Conservation (phyloP, 2,329 filamentous ascomycete species). For the Zasmidium angulare region DNA sequence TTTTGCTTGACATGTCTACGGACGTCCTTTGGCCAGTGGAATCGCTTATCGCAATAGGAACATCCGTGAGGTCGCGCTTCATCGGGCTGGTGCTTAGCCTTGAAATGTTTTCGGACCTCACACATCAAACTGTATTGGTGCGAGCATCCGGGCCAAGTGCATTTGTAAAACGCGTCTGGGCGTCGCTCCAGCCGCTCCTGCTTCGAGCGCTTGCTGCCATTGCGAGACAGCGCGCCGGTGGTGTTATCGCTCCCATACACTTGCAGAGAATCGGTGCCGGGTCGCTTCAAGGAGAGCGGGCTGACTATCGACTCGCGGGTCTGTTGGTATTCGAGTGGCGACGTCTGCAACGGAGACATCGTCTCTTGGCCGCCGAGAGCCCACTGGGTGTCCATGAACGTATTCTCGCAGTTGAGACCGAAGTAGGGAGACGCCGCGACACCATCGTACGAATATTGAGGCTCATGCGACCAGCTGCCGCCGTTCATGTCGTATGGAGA, state of each 20-base stretch:
- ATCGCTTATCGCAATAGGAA: neutral
- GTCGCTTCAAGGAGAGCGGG: neutral
- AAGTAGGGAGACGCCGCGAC: neutral
- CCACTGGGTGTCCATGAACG: neutral
- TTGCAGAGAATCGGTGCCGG: neutral
- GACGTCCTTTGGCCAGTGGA: conserved; percentile 17
- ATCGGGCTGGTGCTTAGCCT: conserved; percentile 6
- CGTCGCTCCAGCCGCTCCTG: neutral
- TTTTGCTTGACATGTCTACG: conserved; percentile 13
- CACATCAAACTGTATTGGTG: neutral
- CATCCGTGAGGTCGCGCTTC: conserved; percentile 6
- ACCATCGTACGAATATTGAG: neutral
- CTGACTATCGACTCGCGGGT: neutral
- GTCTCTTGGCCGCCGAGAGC: neutral
- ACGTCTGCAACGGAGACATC: neutral
- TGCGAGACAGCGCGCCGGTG: neutral
- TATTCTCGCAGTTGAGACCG: neutral
- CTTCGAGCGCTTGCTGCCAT: neutral
- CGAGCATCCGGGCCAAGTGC: neutral
- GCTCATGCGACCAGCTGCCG: neutral
- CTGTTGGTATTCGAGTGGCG: neutral
- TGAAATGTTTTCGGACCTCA: conserved; percentile 8
- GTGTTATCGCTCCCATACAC: too few relatives aligned
- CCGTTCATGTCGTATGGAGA: neutral
- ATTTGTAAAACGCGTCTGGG: neutral